Percentiles rank a stretch among this genome's conserved stretches.
Conservation (phyloP, 192 early-diverging fungal species). For the Podila verticillata region DNA sequence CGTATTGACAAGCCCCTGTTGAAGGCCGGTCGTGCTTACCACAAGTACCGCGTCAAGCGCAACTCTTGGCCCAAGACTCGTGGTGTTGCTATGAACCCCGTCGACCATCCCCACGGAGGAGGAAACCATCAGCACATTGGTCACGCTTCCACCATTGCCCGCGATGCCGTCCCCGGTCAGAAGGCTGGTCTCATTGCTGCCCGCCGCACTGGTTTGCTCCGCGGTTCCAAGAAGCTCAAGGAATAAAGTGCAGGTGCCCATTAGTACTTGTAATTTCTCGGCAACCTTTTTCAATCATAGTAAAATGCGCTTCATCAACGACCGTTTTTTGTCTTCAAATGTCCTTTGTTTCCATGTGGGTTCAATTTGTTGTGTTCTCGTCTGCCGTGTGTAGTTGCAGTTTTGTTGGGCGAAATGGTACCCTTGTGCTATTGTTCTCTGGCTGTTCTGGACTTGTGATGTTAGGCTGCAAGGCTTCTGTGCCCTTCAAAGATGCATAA, state of each 20-base stretch:
- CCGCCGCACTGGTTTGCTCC: slow-evolving; percentile 97
- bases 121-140: slow-evolving; percentile 99
- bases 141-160: slow-evolving; percentile 97
- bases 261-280: background rate
- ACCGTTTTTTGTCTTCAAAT: background rate
- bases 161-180: slow-evolving; percentile 95
- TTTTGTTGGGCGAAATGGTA: background rate
- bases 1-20: slow-evolving; percentile 99
- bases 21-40: slow-evolving; percentile 99
- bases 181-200: slow-evolving; percentile 93
- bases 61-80: slow-evolving; percentile 99
- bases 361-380: background rate
- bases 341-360: background rate
- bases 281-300: background rate
- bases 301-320: background rate
- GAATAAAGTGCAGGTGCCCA: slow-evolving; percentile 56
- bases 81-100: slow-evolving; percentile 93
- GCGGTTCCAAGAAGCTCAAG: slow-evolving; percentile 98
- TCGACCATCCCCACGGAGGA: slow-evolving; percentile 75
- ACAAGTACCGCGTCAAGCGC: slow-evolving; percentile 99
- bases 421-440: background rate
- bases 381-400: background rate
- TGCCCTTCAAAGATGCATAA: background rate
- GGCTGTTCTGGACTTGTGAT: background rate
- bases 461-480: no score